phyloP scores from a whole-genome alignment of 768 basidiomycete species.

The Boletellus emodensis region DNA sequence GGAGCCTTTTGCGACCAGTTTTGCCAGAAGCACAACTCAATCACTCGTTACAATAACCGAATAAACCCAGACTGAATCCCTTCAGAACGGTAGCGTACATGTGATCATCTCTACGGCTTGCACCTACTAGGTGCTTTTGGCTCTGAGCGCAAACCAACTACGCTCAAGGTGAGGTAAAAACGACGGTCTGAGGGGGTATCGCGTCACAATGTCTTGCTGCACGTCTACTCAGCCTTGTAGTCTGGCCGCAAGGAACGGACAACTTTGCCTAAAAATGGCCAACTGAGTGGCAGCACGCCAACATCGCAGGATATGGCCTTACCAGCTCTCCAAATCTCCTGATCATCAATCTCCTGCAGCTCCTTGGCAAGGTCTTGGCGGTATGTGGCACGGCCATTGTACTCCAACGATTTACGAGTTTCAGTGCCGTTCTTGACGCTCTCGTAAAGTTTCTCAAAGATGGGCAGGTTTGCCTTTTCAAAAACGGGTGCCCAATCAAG shows the following conservation, averaged over 20 bases:
- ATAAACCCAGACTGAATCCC: not conserved
- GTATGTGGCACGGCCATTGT: conserved; percentile 90
- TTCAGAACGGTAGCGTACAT: conserved; percentile 16
- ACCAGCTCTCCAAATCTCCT: conserved; percentile 98
- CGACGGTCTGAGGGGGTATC: conserved; percentile 7
- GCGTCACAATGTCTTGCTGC: not conserved
- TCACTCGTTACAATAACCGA: not conserved
- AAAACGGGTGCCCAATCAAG: conserved; percentile 99
- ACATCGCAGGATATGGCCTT: conserved; percentile 22
- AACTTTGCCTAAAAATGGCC: conserved; percentile 58
- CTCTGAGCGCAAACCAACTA: conserved; percentile 10
- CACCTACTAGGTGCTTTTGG: conserved; percentile 26
- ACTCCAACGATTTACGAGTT: conserved; percentile 95
- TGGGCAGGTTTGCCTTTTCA: conserved; percentile 88
- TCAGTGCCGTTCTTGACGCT: conserved; percentile 94
- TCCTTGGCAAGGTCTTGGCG: conserved; percentile 90
- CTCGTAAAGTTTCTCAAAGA: conserved; percentile 94
- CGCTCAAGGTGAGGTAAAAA: conserved; percentile 8
- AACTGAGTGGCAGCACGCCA: conserved; percentile 5
- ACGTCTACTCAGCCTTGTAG: conserved; percentile 59
- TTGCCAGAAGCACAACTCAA: not conserved
- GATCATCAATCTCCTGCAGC: conserved; percentile 91
- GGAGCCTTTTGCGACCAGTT: not conserved
- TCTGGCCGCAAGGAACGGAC: conserved; percentile 88
- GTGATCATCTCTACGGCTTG: conserved; percentile 12